Base-by-base conservation (phyloP, 164 flowering plant genomes). In the Protea cynaroides region DNA sequence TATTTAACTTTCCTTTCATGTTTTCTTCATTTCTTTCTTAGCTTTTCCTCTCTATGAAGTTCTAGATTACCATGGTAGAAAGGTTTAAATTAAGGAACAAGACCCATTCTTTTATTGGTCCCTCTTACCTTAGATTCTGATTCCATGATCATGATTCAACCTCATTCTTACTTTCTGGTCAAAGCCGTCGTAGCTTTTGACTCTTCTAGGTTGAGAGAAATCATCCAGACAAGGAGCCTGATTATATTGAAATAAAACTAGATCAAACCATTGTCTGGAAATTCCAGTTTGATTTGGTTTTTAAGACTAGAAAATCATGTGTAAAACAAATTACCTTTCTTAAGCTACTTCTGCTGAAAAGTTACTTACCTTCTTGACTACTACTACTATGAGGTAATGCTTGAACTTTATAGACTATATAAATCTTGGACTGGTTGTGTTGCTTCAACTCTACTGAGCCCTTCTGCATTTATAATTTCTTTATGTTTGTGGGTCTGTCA, bases 361-460 rank as follows among this genome's bases (percentile, higher is more conserved):
- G 65, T 68, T 2, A 56, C 25, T 55, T 34, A 7, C 18, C 43
- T 44, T 62, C 29, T 38, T 13, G 13, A 8, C 25, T 25, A 29
- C 34, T n/a, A 8, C 25, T 25, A 29, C 34, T 29, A 29, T 29
- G 14, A 50, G 23, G 51, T 55, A 13, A 59, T 49, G 57, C 52
- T 43, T 66, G 46, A 57, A 59, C 62, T 12, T 43, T 18, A 54
- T 69, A 63, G 52, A 19, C 52, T n/a, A 61, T 69, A 72, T 62
- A 75, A 59, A 74, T 69, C 55, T 49, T 46, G 49, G 49, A 66
- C n/a, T 49, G 61, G 37, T 23, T 37, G 54, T 49, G 62, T 66
- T 54, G 56, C 59, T 64, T 62, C 56, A 65, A 19, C 40, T 55
- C 25, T 46, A 9, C 17, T 38, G 36, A 61, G 56, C 13, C 25